Conservation (phyloP, 768 basidiomycete genomes). For the Cyathus striatus region DNA sequence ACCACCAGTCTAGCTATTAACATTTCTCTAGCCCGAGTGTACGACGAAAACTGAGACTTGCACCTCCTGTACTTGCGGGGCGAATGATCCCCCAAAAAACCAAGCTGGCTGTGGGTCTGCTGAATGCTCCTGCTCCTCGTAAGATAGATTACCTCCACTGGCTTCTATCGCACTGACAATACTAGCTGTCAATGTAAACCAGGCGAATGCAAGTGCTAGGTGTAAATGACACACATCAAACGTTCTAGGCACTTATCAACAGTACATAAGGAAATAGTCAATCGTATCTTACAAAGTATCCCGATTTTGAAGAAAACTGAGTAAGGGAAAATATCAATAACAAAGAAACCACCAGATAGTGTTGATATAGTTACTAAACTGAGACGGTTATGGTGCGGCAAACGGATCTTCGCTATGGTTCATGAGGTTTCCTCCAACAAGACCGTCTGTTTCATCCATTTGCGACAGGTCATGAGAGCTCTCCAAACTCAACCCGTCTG, state of each 20-base stretch:
- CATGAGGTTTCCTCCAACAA: constrained; percentile 60
- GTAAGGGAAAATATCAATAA: no score
- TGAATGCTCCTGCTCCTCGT: constrained; percentile 4
- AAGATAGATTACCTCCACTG: not conserved
- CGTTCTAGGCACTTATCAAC: no score
- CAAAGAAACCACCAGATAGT: no score
- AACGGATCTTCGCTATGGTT: constrained; percentile 61
- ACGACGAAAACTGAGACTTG: constrained; percentile 17
- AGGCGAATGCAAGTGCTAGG: constrained; percentile 26
- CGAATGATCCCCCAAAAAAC: constrained; percentile 27
- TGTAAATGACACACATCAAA: no score
- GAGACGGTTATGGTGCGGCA: no score
- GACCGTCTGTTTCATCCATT: constrained; percentile 42
- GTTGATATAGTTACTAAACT: no score
- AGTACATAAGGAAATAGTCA: no score
- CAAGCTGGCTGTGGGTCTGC: constrained; percentile 19
- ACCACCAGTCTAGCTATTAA: no score
- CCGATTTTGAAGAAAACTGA: no score
- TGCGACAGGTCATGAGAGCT: constrained; percentile 49
- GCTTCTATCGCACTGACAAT: not conserved
- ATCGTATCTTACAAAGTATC: no score
- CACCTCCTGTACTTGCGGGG: constrained; percentile 21
- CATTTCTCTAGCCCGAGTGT: constrained; percentile 11
- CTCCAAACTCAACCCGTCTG: constrained; percentile 60
- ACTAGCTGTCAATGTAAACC: constrained; percentile 26